Conservation (phyloP, 2,329 filamentous ascomycete species). For the Pseudocercospora vitis region DNA sequence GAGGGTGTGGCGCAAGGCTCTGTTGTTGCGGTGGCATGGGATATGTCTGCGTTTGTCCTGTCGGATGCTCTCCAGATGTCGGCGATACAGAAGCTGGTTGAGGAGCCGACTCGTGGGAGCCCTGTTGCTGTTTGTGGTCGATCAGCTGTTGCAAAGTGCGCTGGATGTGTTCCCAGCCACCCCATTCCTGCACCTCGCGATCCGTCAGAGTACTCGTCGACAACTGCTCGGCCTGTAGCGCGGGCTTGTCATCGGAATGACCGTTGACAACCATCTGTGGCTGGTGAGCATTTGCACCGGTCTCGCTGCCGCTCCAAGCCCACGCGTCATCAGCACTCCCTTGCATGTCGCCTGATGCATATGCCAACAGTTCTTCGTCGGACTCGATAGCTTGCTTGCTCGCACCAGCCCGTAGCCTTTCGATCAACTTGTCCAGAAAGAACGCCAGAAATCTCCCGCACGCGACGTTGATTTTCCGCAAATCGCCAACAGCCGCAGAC, state of each 20-base stretch:
- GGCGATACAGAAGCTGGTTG: constrained; percentile 21
- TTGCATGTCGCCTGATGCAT: constrained; percentile 83
- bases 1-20: constrained; percentile 22
- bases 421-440: constrained; percentile 69
- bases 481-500: constrained; percentile 67
- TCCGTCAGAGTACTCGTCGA: constrained; percentile 28
- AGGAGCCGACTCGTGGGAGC: constrained; percentile 19
- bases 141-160: constrained; percentile 58
- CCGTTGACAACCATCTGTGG: constrained; percentile 23
- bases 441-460: constrained; percentile 82
- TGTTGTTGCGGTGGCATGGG: constrained; percentile 26
- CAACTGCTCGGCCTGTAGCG: constrained; percentile 25
- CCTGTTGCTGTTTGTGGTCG: constrained; percentile 45
- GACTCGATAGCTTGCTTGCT: constrained; percentile 50
- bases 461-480: constrained; percentile 69
- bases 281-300: constrained; percentile 24
- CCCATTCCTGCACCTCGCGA: constrained; percentile 61
- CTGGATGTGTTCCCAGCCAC: constrained; percentile 76
- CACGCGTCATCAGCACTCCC: constrained; percentile 74
- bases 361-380: constrained; percentile 87
- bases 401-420: constrained; percentile 50
- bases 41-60: constrained; percentile 14
- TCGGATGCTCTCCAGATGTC: constrained; percentile 8
- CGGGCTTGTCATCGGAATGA: constrained; percentile 19
- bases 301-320: constrained; percentile 68